Conservation (phyloP, 805 yeast species). For the Candida ovalis region DNA sequence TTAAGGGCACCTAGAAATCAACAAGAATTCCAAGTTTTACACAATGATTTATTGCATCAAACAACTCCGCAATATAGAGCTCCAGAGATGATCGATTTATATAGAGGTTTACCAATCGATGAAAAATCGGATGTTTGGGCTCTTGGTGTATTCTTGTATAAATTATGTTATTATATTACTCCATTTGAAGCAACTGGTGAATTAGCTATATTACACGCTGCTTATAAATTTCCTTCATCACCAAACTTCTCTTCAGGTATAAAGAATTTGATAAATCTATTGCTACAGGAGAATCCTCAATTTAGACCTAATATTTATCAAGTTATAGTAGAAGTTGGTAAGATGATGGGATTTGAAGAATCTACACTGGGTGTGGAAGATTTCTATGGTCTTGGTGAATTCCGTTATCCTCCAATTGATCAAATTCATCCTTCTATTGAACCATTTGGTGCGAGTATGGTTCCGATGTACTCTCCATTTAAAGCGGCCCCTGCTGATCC, state of each 20-base stretch:
- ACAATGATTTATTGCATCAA: conserved; percentile 81
- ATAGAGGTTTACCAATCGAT: conserved; percentile 78
- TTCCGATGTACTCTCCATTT: conserved; percentile 30
- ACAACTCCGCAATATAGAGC: conserved; percentile 95
- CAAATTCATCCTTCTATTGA: conserved; percentile 25
- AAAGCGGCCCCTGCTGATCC: conserved; percentile 42
- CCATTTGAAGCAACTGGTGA: conserved; percentile 92
- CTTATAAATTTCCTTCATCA: conserved; percentile 66
- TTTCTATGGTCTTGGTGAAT: conserved; percentile 33
- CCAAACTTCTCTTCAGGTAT: conserved; percentile 72
- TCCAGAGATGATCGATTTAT: conserved; percentile 94
- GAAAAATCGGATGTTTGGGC: conserved; percentile 98
- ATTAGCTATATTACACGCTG: conserved; percentile 80
- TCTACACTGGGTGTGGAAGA: conserved; percentile 27
- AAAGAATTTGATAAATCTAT: conserved; percentile 68
- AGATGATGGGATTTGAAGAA: conserved; percentile 51
- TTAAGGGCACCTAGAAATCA: conserved; percentile 72
- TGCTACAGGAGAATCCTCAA: conserved; percentile 80
- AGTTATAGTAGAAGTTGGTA: conserved; percentile 59
- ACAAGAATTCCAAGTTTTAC: conserved; percentile 68
- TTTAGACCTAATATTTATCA: conserved; percentile 86
- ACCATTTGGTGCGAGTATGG: conserved; percentile 28
- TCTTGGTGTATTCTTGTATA: conserved; percentile 84
- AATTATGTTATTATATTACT: conserved; percentile 86
- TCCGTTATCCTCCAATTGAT: conserved; percentile 25